Base-by-base conservation (phyloP, 805 yeast genomes). In the Metschnikowia shivogae region DNA sequence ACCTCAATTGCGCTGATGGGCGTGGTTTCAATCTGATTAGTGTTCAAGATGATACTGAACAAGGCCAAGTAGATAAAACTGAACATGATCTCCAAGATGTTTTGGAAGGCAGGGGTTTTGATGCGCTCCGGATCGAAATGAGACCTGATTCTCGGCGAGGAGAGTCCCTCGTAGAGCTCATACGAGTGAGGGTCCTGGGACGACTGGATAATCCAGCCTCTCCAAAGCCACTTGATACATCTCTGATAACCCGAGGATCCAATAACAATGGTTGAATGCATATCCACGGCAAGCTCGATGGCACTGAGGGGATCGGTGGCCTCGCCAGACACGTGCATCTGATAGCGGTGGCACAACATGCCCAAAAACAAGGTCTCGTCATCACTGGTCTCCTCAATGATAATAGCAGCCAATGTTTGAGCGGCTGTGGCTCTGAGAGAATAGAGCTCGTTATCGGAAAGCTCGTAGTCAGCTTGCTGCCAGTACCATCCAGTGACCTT, bases 141-240 rank as follows among this genome's bases (percentile, higher is more conserved):
- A 3, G 76, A 63, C 43, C 64, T 52, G 47, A 86, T 68, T 11
- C 73, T 67, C 4, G 80, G 67, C 20, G 81, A 78, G 0, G 80
- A 72, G 11, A 82, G 76, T 0, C 80, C 81, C 49, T 73, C 76
- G 61, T 84, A 87, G 45, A 82, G 58, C 22, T 79, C 82, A 55
- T 84, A 89, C 12, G 81, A 80, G 20, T 77, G 74, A 5, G 93
- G 87, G 58, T 87, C 88, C 11, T 61, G 63, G 10, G 81, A 78
- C 19, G 84, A 77, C 64, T 88, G 96, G 41, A 86, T 74, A 50
- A 89, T 86, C 95, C 96, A 87, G 26, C 97, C 97, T 45, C 90
- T 71, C 97, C 97, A 89, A 39, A 89, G 64, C 95, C 96, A 89
- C 53, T 83, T 81, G 57, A 88, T 76, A 66, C 96, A 87, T 43